These are phyloP conservation scores for Geotrichum candidum DNA, from an alignment of 1,139 yeast genomes.

Conservation along the genomic window DNA sequence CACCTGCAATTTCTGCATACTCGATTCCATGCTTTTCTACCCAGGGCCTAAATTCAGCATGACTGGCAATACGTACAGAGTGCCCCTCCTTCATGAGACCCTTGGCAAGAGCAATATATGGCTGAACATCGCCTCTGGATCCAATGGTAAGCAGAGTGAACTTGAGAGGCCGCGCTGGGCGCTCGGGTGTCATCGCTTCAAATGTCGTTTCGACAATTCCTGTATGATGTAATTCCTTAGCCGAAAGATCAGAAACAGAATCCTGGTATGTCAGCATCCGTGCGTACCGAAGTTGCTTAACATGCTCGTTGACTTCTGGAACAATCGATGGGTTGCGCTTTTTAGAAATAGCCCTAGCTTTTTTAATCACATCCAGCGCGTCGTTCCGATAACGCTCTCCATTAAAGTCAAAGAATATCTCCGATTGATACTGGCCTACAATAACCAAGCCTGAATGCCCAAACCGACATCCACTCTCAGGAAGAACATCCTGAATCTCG, in stretches of 20 bases:
- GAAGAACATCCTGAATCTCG: constrained; percentile 63
- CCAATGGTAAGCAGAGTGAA: constrained; percentile 83
- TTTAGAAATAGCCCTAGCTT: background rate
- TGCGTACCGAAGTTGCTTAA: constrained; percentile 22
- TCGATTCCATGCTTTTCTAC: constrained; percentile 58
- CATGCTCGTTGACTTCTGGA: background rate
- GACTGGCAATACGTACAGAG: constrained; percentile 69
- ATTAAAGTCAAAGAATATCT: constrained; percentile 61
- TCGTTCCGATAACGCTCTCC: constrained; percentile 51
- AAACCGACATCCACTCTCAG: constrained; percentile 60
- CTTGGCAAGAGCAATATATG: constrained; percentile 79
- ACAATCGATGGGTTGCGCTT: constrained; percentile 18
- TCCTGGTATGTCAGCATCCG: constrained; percentile 33
- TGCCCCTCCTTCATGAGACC: constrained; percentile 80
- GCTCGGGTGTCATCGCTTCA: background rate
- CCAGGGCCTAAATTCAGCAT: constrained; percentile 73
- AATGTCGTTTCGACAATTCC: constrained; percentile 1
- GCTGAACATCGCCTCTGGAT: constrained; percentile 94
- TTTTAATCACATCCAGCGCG: constrained; percentile 29
- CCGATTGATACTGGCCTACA: constrained; percentile 67
- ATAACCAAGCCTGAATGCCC: constrained; percentile 65
- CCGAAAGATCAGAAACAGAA: constrained; percentile 5
- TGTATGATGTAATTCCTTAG: background rate
- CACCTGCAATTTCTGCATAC: constrained; percentile 78
- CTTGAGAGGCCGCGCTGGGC: constrained; percentile 24